Conservation (phyloP, 2,329 filamentous ascomycete genomes). For the Aspergillus oerlinghausenensis region DNA sequence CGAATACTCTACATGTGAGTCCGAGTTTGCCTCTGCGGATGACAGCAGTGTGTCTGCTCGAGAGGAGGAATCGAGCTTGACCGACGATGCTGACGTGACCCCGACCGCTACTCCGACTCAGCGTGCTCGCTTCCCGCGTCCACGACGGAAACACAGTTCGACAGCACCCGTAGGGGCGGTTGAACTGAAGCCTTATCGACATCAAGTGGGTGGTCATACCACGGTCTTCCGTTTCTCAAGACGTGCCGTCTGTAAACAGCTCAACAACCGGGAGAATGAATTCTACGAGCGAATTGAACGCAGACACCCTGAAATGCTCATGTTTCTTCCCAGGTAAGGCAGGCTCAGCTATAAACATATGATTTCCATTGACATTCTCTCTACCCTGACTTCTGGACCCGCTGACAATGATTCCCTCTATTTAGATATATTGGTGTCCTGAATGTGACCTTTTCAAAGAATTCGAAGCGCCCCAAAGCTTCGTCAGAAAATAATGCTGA, state of each 20-base stretch:
- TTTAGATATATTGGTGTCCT: conserved; percentile 90
- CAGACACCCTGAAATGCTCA: conserved; percentile 80
- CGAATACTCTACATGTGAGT: conserved; percentile 41
- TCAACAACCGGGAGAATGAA: conserved; percentile 97
- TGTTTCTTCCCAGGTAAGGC: conserved; percentile 76
- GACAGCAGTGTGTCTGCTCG: conserved; percentile 39
- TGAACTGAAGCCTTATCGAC: conserved; percentile 92
- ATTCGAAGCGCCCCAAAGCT: conserved; percentile 57
- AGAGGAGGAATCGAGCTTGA: conserved; percentile 51
- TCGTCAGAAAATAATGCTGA: conserved; percentile 27
- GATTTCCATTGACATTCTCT: not conserved
- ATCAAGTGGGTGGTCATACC: conserved; percentile 95
- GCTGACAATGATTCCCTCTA: conserved; percentile 9
- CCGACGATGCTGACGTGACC: conserved; percentile 50
- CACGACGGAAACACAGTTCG: conserved; percentile 25
- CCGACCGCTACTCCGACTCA: conserved; percentile 44
- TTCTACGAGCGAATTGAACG: conserved; percentile 97
- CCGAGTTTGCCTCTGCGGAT: conserved; percentile 41
- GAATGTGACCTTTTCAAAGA: conserved; percentile 91
- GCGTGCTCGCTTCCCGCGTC: conserved; percentile 19
- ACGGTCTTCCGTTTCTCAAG: conserved; percentile 95
- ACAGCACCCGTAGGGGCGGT: conserved; percentile 73
- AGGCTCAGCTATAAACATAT: conserved; percentile 41
- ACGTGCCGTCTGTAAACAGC: conserved; percentile 92
- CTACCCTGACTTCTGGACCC: not conserved